Evolutionary conservation across 805 yeast species (phyloP).

Genomic region (Pichia pseudocactophila): DNA sequence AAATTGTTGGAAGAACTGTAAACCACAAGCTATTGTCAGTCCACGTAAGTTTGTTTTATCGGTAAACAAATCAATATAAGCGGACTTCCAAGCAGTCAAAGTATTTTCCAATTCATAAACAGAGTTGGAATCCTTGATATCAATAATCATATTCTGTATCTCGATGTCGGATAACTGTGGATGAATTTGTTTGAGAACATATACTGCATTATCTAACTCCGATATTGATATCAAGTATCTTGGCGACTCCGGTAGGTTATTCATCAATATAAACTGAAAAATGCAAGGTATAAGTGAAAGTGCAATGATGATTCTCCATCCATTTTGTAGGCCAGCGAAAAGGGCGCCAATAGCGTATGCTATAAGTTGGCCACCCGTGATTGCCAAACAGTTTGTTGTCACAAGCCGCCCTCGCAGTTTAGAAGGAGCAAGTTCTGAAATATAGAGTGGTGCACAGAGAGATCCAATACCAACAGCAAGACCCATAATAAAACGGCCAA

Average conservation of each 20-base stretch:
- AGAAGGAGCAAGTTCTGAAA: conserved; percentile 90
- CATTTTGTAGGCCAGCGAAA: conserved; percentile 57
- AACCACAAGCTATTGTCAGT: conserved; percentile 78
- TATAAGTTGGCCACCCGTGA: conserved; percentile 90
- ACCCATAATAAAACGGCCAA: conserved; percentile 88
- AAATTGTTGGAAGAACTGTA: conserved; percentile 94
- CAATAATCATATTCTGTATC: conserved; percentile 59
- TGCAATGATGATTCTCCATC: conserved; percentile 93
- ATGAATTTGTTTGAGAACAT: conserved; percentile 58
- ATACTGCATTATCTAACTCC: conserved; percentile 52
- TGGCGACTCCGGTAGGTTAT: conserved; percentile 93
- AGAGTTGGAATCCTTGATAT: conserved; percentile 30
- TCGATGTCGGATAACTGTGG: conserved; percentile 51
- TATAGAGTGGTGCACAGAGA: conserved; percentile 82
- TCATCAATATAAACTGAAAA: conserved; percentile 63
- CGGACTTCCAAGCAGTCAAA: conserved; percentile 23
- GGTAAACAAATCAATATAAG: conserved; percentile 41
- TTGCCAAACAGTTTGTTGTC: conserved; percentile 77
- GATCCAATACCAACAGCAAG: conserved; percentile 96
- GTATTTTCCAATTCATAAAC: conserved; percentile 49
- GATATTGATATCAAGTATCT: conserved; percentile 75
- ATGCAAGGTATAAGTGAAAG: conserved; percentile 82
- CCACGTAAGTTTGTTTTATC: conserved; percentile 83
- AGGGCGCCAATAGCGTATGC: conserved; percentile 96
- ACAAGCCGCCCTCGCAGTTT: conserved; percentile 87